phyloP scores from a whole-genome alignment of 2,329 filamentous ascomycete genomes.

The Elsinoe necatrix region DNA sequence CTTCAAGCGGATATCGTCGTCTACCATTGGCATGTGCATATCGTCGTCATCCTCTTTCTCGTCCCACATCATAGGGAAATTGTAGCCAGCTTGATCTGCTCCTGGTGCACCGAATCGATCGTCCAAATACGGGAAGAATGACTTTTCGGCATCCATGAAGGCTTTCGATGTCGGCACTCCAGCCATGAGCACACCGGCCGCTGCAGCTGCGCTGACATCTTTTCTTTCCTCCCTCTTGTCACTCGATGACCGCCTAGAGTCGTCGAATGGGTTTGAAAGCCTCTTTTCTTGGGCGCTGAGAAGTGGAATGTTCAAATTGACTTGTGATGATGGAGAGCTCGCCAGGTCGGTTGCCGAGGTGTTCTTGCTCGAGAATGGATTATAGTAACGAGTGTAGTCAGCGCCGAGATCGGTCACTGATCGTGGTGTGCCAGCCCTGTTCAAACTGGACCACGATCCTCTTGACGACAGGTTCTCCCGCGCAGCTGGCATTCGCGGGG shows the following conservation, averaged over 20 bases:
- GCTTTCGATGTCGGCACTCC: not conserved
- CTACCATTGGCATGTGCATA: constrained; percentile 45
- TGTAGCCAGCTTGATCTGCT: constrained; percentile 34
- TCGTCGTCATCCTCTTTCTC: constrained; percentile 47
- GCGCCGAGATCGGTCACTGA: constrained; percentile 31
- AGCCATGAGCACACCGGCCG: constrained; percentile 16
- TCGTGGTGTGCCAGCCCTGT: constrained; percentile 24
- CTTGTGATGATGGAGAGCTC: constrained; percentile 22
- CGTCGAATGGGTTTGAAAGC: constrained; percentile 29
- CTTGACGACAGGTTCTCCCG: constrained; percentile 21
- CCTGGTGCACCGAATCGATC: constrained; percentile 40
- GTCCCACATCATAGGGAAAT: constrained; percentile 41
- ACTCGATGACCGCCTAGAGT: constrained; percentile 24
- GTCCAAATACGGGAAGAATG: constrained; percentile 37
- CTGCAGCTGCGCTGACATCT: constrained; percentile 17
- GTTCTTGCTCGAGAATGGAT: constrained; percentile 30
- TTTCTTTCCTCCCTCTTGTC: constrained; percentile 20
- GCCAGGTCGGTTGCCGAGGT: constrained; percentile 28
- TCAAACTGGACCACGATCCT: constrained; percentile 25
- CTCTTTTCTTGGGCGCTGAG: constrained; percentile 23
- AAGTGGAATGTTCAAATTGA: constrained; percentile 16
- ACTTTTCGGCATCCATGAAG: constrained; percentile 28
- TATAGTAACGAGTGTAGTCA: constrained; percentile 33
- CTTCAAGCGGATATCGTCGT: constrained; percentile 40
- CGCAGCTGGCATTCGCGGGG: constrained; percentile 17